Percentiles rank a stretch among this genome's conserved stretches.
Evolutionary conservation across 768 basidiomycete genomes (phyloP).

Genomic region (Pisolithus tinctorius): DNA sequence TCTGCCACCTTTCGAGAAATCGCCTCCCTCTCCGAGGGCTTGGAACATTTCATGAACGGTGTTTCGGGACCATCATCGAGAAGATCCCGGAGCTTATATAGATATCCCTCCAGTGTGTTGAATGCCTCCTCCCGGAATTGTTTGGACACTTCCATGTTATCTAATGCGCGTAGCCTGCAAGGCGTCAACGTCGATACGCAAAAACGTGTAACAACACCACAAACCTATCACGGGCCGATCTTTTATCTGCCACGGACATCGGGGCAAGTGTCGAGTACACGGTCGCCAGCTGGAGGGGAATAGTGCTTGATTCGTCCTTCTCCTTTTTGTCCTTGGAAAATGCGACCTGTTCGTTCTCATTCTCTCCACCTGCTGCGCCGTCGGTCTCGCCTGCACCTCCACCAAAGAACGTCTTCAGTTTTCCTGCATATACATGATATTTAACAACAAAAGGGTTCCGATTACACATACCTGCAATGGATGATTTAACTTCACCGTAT

Average conservation of each 20-base stretch:
- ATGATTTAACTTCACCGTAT: slow-evolving; percentile 76
- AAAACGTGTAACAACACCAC: slow-evolving; percentile 12
- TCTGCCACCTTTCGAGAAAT: slow-evolving; percentile 65
- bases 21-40: slow-evolving; percentile 57
- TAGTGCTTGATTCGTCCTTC: slow-evolving; percentile 43
- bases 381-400: slow-evolving; percentile 38
- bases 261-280: slow-evolving; percentile 61
- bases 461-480: slow-evolving; percentile 51
- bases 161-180: slow-evolving; percentile 69
- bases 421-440: slow-evolving; percentile 41
- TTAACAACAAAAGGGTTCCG: neutral
- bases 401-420: slow-evolving; percentile 85
- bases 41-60: slow-evolving; percentile 84
- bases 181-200: slow-evolving; percentile 1
- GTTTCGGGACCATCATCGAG: slow-evolving; percentile 59
- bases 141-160: slow-evolving; percentile 71
- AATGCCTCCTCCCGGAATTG: slow-evolving; percentile 80
- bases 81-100: slow-evolving; percentile 87
- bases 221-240: slow-evolving; percentile 63
- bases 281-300: slow-evolving; percentile 57
- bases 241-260: slow-evolving; percentile 74
- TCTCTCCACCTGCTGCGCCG: slow-evolving; percentile 20
- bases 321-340: slow-evolving; percentile 31
- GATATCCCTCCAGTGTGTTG: slow-evolving; percentile 85
- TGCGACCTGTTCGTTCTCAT: slow-evolving; percentile 27